Conservation (phyloP, 345 rosid species). For the Rhodomyrtus tomentosa region DNA sequence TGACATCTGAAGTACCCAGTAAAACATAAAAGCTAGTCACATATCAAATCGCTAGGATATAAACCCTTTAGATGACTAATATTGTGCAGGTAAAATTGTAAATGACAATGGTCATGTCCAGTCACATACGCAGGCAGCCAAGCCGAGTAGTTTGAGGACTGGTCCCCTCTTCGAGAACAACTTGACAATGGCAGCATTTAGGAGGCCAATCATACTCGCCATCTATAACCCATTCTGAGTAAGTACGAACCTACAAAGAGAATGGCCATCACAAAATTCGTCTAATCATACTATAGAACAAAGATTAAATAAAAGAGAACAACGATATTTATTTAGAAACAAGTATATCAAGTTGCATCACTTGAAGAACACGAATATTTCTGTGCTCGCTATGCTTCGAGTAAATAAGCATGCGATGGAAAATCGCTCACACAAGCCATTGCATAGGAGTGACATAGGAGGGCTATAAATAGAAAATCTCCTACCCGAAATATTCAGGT, state of each 20-base stretch:
- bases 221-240: conserved; percentile 99
- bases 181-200: conserved; percentile 81
- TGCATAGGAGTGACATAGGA: not conserved
- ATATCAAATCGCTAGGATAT: not conserved
- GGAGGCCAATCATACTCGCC: conserved; percentile 97
- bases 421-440: not conserved
- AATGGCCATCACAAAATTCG: not conserved
- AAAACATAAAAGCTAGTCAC: not conserved
- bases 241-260: conserved; percentile 61
- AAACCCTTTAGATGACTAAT: not conserved
- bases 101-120: not conserved
- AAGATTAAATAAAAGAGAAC: not conserved
- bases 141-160: conserved; percentile 70
- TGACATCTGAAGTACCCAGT: conserved; percentile 45
- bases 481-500: not conserved
- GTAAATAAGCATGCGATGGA: not conserved
- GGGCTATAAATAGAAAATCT: not conserved
- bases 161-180: conserved; percentile 53
- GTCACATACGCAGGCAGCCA: conserved; percentile 93
- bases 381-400: not conserved
- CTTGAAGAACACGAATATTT: not conserved
- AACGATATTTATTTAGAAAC: not conserved
- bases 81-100: not conserved
- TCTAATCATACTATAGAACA: not conserved
- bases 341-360: not conserved